Percentiles rank a stretch among this genome's conserved stretches.
phyloP scores from a whole-genome alignment of 2,329 filamentous ascomycete species.

The Sporothrix mexicana region DNA sequence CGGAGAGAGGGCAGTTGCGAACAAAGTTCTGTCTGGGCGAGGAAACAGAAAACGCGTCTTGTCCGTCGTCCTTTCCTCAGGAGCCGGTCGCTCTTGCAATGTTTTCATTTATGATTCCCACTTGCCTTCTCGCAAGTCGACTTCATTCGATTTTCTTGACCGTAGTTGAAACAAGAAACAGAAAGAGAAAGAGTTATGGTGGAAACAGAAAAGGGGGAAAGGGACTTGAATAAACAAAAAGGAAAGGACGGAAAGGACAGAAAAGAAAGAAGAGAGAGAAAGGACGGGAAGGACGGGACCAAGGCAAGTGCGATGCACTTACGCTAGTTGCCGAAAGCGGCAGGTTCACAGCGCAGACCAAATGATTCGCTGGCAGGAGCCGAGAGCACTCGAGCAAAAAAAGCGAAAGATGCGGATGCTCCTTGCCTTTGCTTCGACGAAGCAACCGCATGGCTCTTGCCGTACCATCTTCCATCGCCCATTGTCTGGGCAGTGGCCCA shows the following conservation, averaged over 20 bases:
- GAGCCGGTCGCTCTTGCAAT: neutral
- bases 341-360: neutral
- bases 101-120: neutral
- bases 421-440: neutral
- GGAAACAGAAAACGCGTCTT: constrained; percentile 8
- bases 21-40: neutral
- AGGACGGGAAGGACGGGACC: neutral
- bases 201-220: constrained; percentile 8
- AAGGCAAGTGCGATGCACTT: constrained; percentile 3
- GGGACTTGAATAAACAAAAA: neutral
- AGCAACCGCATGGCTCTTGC: constrained; percentile 5
- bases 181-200: neutral
- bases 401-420: neutral
- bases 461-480: neutral
- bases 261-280: neutral
- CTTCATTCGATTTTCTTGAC: constrained; percentile 9
- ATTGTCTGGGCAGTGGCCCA: constrained; percentile 2
- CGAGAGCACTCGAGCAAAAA: neutral
- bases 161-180: constrained; percentile 12
- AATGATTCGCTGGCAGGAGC: constrained; percentile 29
- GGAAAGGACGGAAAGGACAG: neutral
- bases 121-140: neutral
- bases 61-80: neutral
- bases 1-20: neutral
- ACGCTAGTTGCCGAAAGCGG: neutral